Percentiles rank a stretch among this genome's conserved stretches.
These are phyloP conservation scores for Monoraphidium neglectum DNA, from an alignment of 139 green algal genomes.

Conservation along the genomic window DNA sequence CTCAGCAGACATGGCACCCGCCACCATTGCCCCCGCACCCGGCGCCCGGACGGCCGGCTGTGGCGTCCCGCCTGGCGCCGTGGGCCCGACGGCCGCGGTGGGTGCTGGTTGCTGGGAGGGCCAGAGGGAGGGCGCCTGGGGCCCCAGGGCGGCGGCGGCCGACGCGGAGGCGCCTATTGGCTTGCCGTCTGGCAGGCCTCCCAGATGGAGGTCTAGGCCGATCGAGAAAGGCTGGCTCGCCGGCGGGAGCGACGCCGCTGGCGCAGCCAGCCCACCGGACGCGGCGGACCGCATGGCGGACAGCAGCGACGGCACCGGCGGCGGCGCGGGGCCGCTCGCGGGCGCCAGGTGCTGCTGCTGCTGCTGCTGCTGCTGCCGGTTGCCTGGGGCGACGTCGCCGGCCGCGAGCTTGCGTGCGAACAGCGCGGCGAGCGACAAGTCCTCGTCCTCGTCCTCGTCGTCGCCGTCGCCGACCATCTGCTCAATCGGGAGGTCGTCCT, in stretches of 20 bases:
- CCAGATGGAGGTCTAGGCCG: background rate
- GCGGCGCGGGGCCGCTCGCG: background rate
- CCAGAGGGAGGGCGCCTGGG: too few species aligned
- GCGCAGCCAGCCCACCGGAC: background rate
- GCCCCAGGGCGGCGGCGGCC: too few species aligned
- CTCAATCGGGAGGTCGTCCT: slow-evolving; percentile 32
- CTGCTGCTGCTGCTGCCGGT: slow-evolving; percentile 14
- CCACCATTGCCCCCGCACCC: too few species aligned
- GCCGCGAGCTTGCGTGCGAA: slow-evolving; percentile 35
- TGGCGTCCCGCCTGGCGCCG: too few species aligned
- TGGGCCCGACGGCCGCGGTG: too few species aligned
- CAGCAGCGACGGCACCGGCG: background rate
- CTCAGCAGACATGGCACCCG: slow-evolving; percentile 29
- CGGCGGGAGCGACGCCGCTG: slow-evolving; percentile 22
- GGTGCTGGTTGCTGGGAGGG: too few species aligned
- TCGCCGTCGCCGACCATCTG: slow-evolving; percentile 16
- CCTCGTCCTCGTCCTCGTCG: slow-evolving; percentile 45
- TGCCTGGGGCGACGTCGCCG: background rate
- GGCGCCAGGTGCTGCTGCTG: background rate
- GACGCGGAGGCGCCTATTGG: background rate
- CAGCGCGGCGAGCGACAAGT: slow-evolving; percentile 67
- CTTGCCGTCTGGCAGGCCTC: background rate
- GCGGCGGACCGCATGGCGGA: background rate
- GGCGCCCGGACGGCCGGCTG: too few species aligned
- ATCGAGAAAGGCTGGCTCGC: background rate